Evolutionary conservation across 1,284 basidiomycete species (phyloP), one percentile per base, ranked within the genome.

Genomic region (Blastosporella zonata): DNA sequence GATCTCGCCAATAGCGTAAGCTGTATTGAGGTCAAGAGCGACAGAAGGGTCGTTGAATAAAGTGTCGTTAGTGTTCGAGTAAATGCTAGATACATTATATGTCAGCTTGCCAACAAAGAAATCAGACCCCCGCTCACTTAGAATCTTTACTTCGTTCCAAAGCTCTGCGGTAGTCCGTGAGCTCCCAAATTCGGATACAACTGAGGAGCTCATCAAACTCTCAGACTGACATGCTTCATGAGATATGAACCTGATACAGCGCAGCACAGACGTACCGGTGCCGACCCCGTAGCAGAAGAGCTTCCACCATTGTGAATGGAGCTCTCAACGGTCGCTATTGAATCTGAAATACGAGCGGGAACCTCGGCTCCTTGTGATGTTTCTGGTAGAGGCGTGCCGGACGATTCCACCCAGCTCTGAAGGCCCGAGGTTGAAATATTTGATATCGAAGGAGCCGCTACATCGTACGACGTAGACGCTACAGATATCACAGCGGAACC

Each of bases 61-160:
- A 95, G 67, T 0, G 85, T 81, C 6, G 92, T 93, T 36, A 96
- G 67, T n/a, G 89, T 87, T 43, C 93, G 78, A 2, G 91, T 91
- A 59, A 96, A 82, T 1, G 93, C 87, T 92, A 50, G 1, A 46
- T 7, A 15, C 40, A n/a, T 5, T 7, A 20, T 48, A 8, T 38
- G 33, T 39, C 33, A 41, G 43, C 23, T 52, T 13, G 20, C 23
- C 12, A 8, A 15, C 6, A 36, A n/a, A 17, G 46, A 13, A 41
- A 15, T 12, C 52, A 49, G 43, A 15, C 3, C 15, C 20, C 18
- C 13, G 63, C 79, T 47, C 59, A 91, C 90, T 84, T 2, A 90
- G 76, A 44, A 90, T 80, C 62, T 92, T 92, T 39, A 93, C 77
- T 63, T 91, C 87, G 52, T 82, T 81, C 90, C 90, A 93, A 12